Conservation (phyloP, 345 rosid species). For the Melastoma malabathricum region DNA sequence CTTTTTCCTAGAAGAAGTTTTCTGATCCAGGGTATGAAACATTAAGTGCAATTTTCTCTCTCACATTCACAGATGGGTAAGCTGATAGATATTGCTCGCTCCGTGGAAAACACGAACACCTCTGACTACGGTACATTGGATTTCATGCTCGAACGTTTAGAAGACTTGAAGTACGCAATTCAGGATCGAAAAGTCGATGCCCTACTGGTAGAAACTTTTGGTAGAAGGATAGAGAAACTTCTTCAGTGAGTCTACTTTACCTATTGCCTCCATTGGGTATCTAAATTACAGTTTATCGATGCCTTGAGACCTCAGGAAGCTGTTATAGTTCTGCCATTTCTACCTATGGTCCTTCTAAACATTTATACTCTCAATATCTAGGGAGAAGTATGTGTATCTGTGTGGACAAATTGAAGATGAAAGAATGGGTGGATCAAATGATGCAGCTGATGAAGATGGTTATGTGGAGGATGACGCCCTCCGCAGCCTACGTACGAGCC, state of each 20-base stretch:
- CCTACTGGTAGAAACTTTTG: constrained; percentile 91
- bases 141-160: constrained; percentile 60
- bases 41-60: no score
- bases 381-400: constrained; percentile 80
- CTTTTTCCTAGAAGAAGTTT: constrained; percentile 3
- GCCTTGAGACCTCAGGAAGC: neutral
- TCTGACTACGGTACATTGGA: constrained; percentile 58
- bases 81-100: constrained; percentile 62
- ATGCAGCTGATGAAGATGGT: constrained; percentile 67
- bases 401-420: constrained; percentile 81
- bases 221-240: constrained; percentile 89
- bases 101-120: constrained; percentile 57
- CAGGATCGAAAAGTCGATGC: constrained; percentile 96
- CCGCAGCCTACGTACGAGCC: constrained; percentile 77
- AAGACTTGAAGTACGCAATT: constrained; percentile 76
- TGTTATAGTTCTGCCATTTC: neutral
- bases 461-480: constrained; percentile 64
- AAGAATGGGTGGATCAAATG: constrained; percentile 45
- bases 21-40: no score
- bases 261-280: neutral
- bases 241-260: constrained; percentile 43
- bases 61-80: constrained; percentile 47
- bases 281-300: neutral
- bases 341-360: neutral
- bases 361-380: constrained; percentile 13